These are phyloP conservation scores for Lithohypha guttulata DNA, from an alignment of 2,329 filamentous ascomycete species.

Conservation along the genomic window DNA sequence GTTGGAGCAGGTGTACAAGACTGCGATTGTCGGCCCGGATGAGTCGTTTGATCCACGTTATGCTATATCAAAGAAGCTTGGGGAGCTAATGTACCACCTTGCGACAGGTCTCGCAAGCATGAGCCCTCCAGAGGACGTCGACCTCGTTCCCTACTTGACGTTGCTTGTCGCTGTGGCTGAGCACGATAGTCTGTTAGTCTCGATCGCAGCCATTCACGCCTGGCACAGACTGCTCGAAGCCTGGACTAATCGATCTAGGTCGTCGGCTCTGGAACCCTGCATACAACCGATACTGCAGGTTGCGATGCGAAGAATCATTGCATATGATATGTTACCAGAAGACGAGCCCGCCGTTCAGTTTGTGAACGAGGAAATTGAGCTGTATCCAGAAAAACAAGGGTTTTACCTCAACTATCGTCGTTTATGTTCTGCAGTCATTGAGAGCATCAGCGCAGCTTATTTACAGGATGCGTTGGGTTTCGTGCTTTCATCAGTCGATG, in stretches of 20 bases:
- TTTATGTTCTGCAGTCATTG: constrained; percentile 79
- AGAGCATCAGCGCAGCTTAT: constrained; percentile 70
- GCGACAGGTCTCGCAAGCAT: constrained; percentile 76
- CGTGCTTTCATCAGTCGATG: constrained; percentile 70
- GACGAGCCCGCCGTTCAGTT: constrained; percentile 71
- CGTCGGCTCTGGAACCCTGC: constrained; percentile 47
- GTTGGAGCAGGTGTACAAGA: constrained; percentile 63
- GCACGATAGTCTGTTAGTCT: constrained; percentile 80
- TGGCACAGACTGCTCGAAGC: constrained; percentile 74
- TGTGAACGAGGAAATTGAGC: constrained; percentile 88
- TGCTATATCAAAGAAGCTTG: constrained; percentile 82
- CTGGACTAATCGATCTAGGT: constrained; percentile 59
- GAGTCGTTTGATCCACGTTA: constrained; percentile 89
- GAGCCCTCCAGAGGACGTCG: constrained; percentile 52
- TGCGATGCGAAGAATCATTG: constrained; percentile 71
- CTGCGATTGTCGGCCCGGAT: constrained; percentile 66
- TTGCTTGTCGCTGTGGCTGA: constrained; percentile 70
- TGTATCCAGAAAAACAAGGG: constrained; percentile 81
- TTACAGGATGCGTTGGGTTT: constrained; percentile 77
- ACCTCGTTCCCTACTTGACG: constrained; percentile 65
- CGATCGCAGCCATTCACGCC: constrained; percentile 80
- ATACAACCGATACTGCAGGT: constrained; percentile 70
- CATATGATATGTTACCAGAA: constrained; percentile 75
- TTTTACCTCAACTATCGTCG: constrained; percentile 93
- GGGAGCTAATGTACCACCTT: constrained; percentile 79